Conservation (phyloP, 371 early-diverging fungal species). For the Mucor mucedo region DNA sequence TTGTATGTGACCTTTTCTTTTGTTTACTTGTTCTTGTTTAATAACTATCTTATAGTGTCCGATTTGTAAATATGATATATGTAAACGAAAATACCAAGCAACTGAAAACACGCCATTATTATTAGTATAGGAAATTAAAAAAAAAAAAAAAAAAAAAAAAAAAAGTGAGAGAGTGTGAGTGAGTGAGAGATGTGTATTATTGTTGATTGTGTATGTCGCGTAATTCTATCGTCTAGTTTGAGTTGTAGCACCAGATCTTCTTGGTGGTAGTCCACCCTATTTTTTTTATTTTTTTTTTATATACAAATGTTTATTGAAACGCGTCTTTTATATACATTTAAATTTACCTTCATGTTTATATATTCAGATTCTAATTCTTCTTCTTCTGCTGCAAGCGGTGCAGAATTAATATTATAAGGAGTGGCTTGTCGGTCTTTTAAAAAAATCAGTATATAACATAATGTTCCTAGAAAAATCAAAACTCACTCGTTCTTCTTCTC, state of each 20-base stretch:
- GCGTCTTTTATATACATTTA: neutral
- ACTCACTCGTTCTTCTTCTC: constrained; percentile 27
- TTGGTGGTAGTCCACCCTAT: constrained; percentile 23
- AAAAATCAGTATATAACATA: neutral
- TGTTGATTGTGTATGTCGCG: neutral
- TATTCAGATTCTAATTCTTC: constrained; percentile 35
- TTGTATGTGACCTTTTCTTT: constrained; percentile 53
- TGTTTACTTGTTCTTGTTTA: too few species aligned
- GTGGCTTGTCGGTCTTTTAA: constrained; percentile 22
- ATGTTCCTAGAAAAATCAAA: neutral
- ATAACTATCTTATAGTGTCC: constrained; percentile 10
- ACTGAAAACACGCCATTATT: constrained; percentile 15
- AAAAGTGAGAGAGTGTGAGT: neutral
- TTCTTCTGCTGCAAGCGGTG: constrained; percentile 24
- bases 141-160: neutral
- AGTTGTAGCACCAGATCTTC: constrained; percentile 9
- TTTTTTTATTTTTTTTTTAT: neutral
- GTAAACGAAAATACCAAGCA: constrained; percentile 9
- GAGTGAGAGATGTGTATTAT: too few species aligned
- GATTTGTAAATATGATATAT: constrained; percentile 20
- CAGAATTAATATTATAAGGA: constrained; percentile 31
- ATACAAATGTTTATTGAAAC: neutral
- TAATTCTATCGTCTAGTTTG: constrained; percentile 19
- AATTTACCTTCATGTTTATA: constrained; percentile 28
- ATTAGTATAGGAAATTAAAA: constrained; percentile 6